Evolutionary conservation across 2,329 filamentous ascomycete genomes (phyloP).

Genomic region (Macrophomina pseudophaseolina): DNA sequence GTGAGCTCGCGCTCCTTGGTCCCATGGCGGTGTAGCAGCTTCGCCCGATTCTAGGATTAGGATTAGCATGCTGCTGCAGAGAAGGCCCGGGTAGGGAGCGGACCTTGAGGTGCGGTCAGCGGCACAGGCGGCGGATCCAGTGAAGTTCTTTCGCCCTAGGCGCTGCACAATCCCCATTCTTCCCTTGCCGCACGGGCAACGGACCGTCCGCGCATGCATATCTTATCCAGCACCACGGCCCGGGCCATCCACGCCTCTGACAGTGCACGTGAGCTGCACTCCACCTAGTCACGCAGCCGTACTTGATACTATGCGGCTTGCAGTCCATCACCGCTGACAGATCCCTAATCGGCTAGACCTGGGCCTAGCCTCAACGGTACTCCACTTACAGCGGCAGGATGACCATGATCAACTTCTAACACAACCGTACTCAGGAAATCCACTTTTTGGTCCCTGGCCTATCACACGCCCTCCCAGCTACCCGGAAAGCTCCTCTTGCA

Average conservation of each 20-base stretch:
- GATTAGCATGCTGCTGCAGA: background rate
- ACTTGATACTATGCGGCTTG: slow-evolving; percentile 13
- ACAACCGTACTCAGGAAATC: background rate
- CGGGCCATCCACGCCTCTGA: slow-evolving; percentile 1
- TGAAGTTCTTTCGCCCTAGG: slow-evolving; percentile 1
- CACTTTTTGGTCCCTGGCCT: slow-evolving; percentile 4
- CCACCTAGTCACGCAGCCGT: background rate
- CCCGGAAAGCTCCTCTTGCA: slow-evolving; percentile 2
- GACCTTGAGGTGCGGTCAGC: slow-evolving; percentile 1
- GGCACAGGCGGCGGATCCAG: slow-evolving; percentile 12
- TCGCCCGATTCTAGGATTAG: background rate
- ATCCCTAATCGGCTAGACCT: background rate
- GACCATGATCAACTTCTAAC: slow-evolving; percentile 12
- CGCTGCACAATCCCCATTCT: slow-evolving; percentile 7
- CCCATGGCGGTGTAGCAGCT: background rate
- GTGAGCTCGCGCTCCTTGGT: slow-evolving; percentile 17
- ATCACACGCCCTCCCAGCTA: background rate
- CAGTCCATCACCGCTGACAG: slow-evolving; percentile 2
- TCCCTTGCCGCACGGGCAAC: background rate
- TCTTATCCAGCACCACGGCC: slow-evolving; percentile 6
- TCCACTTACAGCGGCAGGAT: background rate
- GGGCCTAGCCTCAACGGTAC: background rate
- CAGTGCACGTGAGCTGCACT: slow-evolving; percentile 21
- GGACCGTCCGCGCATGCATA: slow-evolving; percentile 15
- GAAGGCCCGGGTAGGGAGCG: background rate